A percentile compares a stretch with the other conserved stretches of the same genome.
phyloP scores from a whole-genome alignment of 345 rosid genomes.

The Eucalyptus cloeziana region DNA sequence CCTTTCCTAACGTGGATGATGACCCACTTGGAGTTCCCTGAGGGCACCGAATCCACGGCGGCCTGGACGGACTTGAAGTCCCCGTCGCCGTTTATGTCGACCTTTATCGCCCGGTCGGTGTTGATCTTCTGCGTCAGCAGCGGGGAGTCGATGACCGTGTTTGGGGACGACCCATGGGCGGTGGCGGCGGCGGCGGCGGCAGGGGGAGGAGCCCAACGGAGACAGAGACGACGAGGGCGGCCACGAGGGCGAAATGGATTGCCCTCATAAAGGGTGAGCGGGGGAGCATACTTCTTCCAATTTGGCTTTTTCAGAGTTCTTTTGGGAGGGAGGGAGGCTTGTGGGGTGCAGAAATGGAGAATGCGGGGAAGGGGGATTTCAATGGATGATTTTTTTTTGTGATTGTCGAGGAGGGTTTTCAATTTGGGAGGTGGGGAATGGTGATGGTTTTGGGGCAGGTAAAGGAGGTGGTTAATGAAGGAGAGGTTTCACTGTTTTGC shows the following conservation, averaged over 20 bases:
- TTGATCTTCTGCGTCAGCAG: conserved; percentile 56
- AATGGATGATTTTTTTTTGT: neutral
- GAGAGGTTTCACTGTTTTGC: conserved; percentile 4
- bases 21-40: conserved; percentile 53
- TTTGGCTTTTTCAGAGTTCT: neutral
- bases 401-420: no score
- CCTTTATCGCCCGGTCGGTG: conserved; percentile 56
- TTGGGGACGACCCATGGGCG: neutral
- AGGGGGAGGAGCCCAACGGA: neutral
- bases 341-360: neutral
- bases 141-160: conserved; percentile 37
- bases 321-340: neutral
- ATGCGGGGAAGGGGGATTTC: neutral
- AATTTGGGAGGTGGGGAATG: neutral
- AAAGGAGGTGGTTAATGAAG: neutral
- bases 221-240: conserved; percentile 1
- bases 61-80: conserved; percentile 62
- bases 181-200: neutral
- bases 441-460: neutral
- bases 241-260: neutral
- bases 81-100: conserved; percentile 71
- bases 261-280: neutral
- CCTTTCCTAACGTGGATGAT: conserved; percentile 85
- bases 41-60: conserved; percentile 70
- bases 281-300: neutral